Evolutionary conservation across 2,329 filamentous ascomycete species (phyloP).

Genomic region (Xylariaceae sp.): DNA sequence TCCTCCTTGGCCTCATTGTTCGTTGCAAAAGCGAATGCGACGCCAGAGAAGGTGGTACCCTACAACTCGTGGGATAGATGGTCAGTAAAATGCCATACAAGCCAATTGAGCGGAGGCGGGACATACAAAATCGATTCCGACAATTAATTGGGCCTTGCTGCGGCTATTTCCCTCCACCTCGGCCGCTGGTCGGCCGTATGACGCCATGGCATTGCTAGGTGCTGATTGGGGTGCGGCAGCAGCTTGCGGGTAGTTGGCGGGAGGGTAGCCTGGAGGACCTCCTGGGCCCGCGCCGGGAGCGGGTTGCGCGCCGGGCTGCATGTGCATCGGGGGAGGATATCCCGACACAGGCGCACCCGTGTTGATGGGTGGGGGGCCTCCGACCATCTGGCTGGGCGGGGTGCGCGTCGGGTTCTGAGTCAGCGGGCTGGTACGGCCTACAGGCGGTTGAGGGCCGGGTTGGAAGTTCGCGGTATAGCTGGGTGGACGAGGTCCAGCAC

Average conservation of each 20-base stretch:
- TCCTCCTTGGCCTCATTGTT: slow-evolving; percentile 98
- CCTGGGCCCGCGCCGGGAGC: slow-evolving; percentile 41
- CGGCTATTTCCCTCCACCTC: slow-evolving; percentile 85
- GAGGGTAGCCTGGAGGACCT: slow-evolving; percentile 31
- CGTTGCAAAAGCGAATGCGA: slow-evolving; percentile 93
- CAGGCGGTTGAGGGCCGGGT: slow-evolving; percentile 40
- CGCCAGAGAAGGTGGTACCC: slow-evolving; percentile 97
- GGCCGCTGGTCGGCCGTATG: slow-evolving; percentile 45
- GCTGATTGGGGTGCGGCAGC: slow-evolving; percentile 35
- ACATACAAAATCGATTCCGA: slow-evolving; percentile 95
- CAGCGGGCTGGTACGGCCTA: slow-evolving; percentile 50
- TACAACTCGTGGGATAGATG: slow-evolving; percentile 40
- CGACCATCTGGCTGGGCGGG: slow-evolving; percentile 55
- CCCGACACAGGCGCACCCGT: slow-evolving; percentile 54
- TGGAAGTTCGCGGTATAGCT: slow-evolving; percentile 57
- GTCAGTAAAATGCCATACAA: slow-evolving; percentile 15
- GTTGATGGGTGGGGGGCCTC: slow-evolving; percentile 63
- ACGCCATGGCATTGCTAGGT: slow-evolving; percentile 33
- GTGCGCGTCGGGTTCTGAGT: slow-evolving; percentile 46
- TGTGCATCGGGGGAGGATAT: slow-evolving; percentile 52
- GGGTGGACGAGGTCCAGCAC: slow-evolving; percentile 54
- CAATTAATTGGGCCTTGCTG: slow-evolving; percentile 95
- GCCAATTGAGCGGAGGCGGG: not conserved
- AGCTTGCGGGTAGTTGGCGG: slow-evolving; percentile 44
- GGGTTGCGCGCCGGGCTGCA: slow-evolving; percentile 34